Percentiles rank a stretch among this genome's conserved stretches.
phyloP scores from a whole-genome alignment of 129 eudicot species.

The Centrapalus pauciflorus region DNA sequence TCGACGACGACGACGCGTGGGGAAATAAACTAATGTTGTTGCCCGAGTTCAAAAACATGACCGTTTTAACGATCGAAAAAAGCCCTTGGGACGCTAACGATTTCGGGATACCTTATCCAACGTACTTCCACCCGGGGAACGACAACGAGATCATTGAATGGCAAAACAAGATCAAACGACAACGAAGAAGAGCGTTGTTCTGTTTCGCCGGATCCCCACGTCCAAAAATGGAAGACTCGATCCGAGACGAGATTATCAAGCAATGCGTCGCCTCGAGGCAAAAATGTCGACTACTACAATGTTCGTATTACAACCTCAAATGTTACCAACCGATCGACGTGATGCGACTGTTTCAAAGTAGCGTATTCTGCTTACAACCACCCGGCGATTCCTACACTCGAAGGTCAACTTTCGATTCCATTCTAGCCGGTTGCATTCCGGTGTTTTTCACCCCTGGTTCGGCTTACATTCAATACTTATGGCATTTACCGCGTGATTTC shows the following conservation, averaged over 20 bases:
- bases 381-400: conserved; percentile 84
- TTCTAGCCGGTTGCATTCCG: conserved; percentile 90
- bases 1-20: conserved; percentile 49
- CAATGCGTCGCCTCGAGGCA: conserved; percentile 30
- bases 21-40: conserved; percentile 68
- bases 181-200: conserved; percentile 31
- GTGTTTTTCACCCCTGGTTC: conserved; percentile 85
- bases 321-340: conserved; percentile 50
- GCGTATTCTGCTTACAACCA: conserved; percentile 72
- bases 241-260: conserved; percentile 51
- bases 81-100: conserved; percentile 85
- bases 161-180: conserved; percentile 52
- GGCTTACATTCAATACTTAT: conserved; percentile 71
- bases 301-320: conserved; percentile 33
- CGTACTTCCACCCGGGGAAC: conserved; percentile 71
- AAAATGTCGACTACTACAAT: conserved; percentile 50
- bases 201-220: conserved; percentile 73
- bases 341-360: conserved; percentile 57
- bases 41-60: conserved; percentile 61
- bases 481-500: conserved; percentile 73
- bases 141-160: conserved; percentile 48
- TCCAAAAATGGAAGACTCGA: conserved; percentile 45
- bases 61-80: conserved; percentile 64
- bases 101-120: conserved; percentile 82
- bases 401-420: conserved; percentile 80